phyloP scores from a whole-genome alignment of 1,139 yeast species.

The Yamadazyma diddensiae region DNA sequence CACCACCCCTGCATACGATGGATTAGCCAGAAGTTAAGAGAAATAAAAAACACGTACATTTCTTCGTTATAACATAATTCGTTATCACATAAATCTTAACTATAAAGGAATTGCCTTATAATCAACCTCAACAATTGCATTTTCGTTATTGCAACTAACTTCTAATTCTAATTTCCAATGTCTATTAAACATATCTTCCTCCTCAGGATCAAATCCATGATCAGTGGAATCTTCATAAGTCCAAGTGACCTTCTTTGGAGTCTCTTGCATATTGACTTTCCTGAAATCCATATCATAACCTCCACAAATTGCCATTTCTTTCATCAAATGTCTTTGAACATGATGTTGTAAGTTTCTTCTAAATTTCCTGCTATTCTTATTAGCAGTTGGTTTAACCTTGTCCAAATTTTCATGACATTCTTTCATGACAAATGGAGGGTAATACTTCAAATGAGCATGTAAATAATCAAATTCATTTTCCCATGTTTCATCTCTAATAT shows the following conservation, averaged over 20 bases:
- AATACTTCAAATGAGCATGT: conserved; percentile 63
- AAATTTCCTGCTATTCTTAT: conserved; percentile 68
- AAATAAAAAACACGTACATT: conserved; percentile 1
- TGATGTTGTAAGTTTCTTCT: conserved; percentile 76
- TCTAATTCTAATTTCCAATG: conserved; percentile 58
- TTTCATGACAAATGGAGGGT: conserved; percentile 70
- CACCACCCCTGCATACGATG: conserved; percentile 65
- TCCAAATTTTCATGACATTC: conserved; percentile 70
- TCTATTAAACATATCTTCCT: conserved; percentile 44
- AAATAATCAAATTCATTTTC: conserved; percentile 70
- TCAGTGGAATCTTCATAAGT: conserved; percentile 49
- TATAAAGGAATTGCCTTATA: conserved; percentile 44
- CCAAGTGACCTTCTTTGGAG: conserved; percentile 48
- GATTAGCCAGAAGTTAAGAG: conserved; percentile 25
- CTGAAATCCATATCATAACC: conserved; percentile 56
- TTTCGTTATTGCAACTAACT: conserved; percentile 57
- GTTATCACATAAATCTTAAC: not conserved
- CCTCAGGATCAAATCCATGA: conserved; percentile 52
- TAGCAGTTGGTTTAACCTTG: conserved; percentile 69
- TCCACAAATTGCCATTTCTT: conserved; percentile 61
- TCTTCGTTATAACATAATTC: conserved; percentile 3
- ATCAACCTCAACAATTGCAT: conserved; percentile 59
- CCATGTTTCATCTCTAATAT: conserved; percentile 69
- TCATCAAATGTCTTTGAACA: conserved; percentile 64
- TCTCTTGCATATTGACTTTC: conserved; percentile 48